Evolutionary conservation across 495 filamentous ascomycete genomes (phyloP).

Genomic region (Pseudoneurospora amorphoporcata): DNA sequence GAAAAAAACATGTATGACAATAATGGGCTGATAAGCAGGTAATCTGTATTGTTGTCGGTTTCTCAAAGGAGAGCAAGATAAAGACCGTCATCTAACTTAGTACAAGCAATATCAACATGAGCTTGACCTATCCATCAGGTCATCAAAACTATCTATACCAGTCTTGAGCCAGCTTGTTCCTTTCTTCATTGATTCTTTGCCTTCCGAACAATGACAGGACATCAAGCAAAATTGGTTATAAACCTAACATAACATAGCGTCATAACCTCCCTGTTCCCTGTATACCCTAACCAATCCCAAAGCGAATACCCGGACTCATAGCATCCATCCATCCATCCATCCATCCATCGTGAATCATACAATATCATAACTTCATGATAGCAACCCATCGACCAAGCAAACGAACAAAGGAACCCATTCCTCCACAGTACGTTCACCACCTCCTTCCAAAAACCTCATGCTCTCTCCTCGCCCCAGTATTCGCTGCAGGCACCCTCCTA

Average conservation of each 20-base stretch:
- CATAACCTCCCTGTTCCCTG: neutral
- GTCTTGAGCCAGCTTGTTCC: neutral
- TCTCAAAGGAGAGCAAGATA: too few relatives aligned
- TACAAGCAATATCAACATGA: too few relatives aligned
- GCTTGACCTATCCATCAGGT: neutral
- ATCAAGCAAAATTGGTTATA: neutral
- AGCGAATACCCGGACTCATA: neutral
- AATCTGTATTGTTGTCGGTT: too few relatives aligned
- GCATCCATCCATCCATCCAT: neutral
- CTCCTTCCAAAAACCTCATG: slow-evolving; percentile 28
- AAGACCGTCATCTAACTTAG: too few relatives aligned
- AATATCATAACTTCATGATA: neutral
- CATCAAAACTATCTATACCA: neutral
- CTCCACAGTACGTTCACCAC: slow-evolving; percentile 18
- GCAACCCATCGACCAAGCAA: neutral
- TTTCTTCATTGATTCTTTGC: neutral
- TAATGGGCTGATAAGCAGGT: neutral
- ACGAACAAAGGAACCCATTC: too few relatives aligned
- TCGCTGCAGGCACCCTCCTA: neutral
- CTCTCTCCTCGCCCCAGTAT: slow-evolving; percentile 14
- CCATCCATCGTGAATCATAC: neutral
- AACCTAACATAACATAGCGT: neutral
- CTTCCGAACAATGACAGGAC: neutral
- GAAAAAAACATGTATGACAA: too few relatives aligned
- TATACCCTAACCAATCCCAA: neutral